Base-by-base conservation (phyloP, 2,329 filamentous ascomycete species). In the Orbilia brochopaga region DNA sequence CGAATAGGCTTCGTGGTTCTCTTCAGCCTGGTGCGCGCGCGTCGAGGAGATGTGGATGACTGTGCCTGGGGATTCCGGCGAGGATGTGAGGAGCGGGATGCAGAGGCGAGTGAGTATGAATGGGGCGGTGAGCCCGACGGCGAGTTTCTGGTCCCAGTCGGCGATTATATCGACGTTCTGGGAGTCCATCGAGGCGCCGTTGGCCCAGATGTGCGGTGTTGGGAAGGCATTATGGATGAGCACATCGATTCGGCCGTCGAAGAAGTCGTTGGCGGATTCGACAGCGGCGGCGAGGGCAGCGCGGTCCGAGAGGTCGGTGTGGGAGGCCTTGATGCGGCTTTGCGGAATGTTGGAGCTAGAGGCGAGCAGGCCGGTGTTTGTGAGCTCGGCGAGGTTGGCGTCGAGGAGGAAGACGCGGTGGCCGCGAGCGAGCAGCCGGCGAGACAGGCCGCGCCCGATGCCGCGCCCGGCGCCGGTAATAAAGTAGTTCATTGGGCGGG, bases 11-110 rank as follows among this genome's bases (percentile, higher is more conserved):
- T 85, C 83, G 64, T 83, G 82, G 60, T 83, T 79, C 0, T 79
- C 76, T 75, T 85, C 83, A 42, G 80, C 79, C 78, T 83, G 82
- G 51, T 80, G 77, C 0, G 83, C 83, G 24, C 83, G 79, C 5
- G 83, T 84, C 1, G 82, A 83, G 0, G 82, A 82, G 35, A 85
- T 80, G 74, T 84, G 81, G 61, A 85, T 79, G 35, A 82, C 78
- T 23, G 75, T 77, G 7, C 78, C 77, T 1, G 58, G 57, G 2
- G 52, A 21, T 2, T 40, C 30, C 8, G 53, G n/a, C 1, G 62
- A 11, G 23, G 48, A 30, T 1, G 65, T 58, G 15, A 69, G 46
- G 23, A 63, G 46, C 8, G 65, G 65, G 7, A 69, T 48, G 27
- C 65, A 69, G 5, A 69, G 40, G 8, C 65, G 52, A 11, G n/a